phyloP scores from a whole-genome alignment of 192 early-diverging fungal species.

The Rhizophagus clarus region DNA sequence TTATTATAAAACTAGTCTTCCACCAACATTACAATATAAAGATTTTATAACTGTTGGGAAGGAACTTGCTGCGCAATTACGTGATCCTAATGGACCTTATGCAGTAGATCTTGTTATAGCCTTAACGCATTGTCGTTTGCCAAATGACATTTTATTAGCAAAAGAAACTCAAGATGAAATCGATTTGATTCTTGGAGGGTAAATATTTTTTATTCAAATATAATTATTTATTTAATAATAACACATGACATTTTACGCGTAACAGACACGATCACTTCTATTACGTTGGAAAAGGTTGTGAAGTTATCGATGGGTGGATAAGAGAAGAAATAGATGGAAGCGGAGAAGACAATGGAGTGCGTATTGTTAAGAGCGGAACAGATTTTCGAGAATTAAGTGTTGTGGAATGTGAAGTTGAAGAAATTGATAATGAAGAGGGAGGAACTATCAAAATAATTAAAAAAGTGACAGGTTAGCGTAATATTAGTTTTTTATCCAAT shows the following conservation, averaged over 20 bases:
- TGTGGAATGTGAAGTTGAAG: constrained; percentile 40
- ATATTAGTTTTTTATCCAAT: not conserved
- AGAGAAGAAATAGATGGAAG: constrained; percentile 42
- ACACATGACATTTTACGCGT: not conserved
- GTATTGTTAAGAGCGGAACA: constrained; percentile 68
- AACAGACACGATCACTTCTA: constrained; percentile 70
- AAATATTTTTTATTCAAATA: constrained; percentile 12
- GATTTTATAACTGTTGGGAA: constrained; percentile 55
- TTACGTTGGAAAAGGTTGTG: constrained; percentile 54
- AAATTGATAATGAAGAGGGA: constrained; percentile 23
- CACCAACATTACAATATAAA: constrained; percentile 59
- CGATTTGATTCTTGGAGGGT: constrained; percentile 70
- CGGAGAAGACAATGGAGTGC: constrained; percentile 38
- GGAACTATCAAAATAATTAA: constrained; percentile 33
- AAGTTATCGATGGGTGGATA: constrained; percentile 47
- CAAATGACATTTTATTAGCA: constrained; percentile 63
- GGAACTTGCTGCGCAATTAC: constrained; percentile 42
- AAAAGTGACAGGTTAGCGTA: constrained; percentile 34
- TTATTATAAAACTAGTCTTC: constrained; percentile 40
- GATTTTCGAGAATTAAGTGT: constrained; percentile 68
- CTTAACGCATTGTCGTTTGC: constrained; percentile 74
- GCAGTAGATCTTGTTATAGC: constrained; percentile 67
- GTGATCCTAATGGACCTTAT: constrained; percentile 42
- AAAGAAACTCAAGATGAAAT: constrained; percentile 52
- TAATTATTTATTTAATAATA: not conserved